These are phyloP conservation scores for Gossypium herbaceum DNA, from an alignment of 345 rosid genomes.

Conservation along the genomic window DNA sequence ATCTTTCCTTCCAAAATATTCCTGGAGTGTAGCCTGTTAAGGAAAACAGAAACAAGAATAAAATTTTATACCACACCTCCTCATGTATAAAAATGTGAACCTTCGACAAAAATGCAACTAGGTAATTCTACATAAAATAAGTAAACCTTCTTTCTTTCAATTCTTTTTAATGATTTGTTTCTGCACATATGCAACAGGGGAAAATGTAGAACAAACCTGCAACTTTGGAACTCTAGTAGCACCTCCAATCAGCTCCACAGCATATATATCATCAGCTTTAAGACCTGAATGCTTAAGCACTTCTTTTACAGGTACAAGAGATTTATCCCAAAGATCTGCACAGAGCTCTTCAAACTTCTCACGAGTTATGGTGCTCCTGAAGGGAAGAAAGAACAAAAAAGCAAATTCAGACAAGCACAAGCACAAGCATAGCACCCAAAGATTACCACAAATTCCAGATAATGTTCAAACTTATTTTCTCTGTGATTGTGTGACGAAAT, in stretches of 20 bases:
- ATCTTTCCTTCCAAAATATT: conserved; percentile 82
- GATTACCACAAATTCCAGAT: neutral
- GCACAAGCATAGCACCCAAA: neutral
- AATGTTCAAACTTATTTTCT: neutral
- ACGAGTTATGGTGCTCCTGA: conserved; percentile 91
- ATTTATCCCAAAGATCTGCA: conserved; percentile 87
- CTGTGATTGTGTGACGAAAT: neutral
- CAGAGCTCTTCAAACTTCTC: conserved; percentile 98
- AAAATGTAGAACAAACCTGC: conserved; percentile 55
- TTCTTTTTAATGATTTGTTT: conserved; percentile 5
- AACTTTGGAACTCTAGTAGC: conserved; percentile 98
- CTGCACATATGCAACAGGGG: conserved; percentile 5
- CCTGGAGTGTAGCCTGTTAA: conserved; percentile 83
- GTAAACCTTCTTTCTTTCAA: neutral
- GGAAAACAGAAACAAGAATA: conserved; percentile 6
- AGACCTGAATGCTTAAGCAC: conserved; percentile 74
- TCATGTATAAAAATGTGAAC: neutral
- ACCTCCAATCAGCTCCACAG: conserved; percentile 94
- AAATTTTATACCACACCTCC: neutral
- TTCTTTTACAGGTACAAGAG: conserved; percentile 76
- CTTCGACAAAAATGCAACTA: neutral
- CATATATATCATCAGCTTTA: conserved; percentile 70
- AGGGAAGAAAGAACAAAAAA: conserved; percentile 10
- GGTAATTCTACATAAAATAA: neutral
- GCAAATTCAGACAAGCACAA: conserved; percentile 14